Conservation (phyloP, 805 yeast genomes). For the Starmerella floricola region DNA sequence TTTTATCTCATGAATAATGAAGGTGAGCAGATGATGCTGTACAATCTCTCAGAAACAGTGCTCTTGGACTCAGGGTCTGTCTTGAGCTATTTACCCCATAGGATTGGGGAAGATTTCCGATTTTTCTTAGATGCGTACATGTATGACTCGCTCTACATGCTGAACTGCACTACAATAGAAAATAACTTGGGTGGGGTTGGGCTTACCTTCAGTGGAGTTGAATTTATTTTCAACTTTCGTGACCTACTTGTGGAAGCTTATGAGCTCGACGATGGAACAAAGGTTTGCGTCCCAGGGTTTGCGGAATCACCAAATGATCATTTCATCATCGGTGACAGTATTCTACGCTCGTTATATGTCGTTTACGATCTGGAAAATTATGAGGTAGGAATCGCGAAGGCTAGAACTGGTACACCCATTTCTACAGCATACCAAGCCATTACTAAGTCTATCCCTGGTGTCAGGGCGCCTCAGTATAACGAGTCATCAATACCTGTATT, state of each 20-base stretch:
- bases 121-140: constrained; percentile 15
- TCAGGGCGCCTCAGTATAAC: too few species aligned
- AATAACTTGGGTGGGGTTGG: not conserved
- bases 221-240: constrained; percentile 6
- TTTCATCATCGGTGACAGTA: constrained; percentile 51
- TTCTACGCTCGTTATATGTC: constrained; percentile 51
- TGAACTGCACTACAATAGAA: constrained; percentile 5
- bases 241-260: not conserved
- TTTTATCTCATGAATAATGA: not conserved
- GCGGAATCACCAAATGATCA: not conserved
- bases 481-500: too few species aligned
- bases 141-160: constrained; percentile 17
- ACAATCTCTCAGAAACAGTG: too few species aligned
- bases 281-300: constrained; percentile 1
- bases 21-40: constrained; percentile 2
- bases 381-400: constrained; percentile 45
- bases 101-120: too few species aligned
- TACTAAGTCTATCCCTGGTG: too few species aligned
- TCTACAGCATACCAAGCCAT: too few species aligned
- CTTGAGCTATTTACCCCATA: too few species aligned
- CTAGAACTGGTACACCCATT: too few species aligned
- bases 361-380: constrained; percentile 46
- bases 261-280: not conserved
- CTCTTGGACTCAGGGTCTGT: too few species aligned
- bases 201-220: constrained; percentile 13